phyloP scores from a whole-genome alignment of 2,329 filamentous ascomycete genomes.

The Nemania sp. region DNA sequence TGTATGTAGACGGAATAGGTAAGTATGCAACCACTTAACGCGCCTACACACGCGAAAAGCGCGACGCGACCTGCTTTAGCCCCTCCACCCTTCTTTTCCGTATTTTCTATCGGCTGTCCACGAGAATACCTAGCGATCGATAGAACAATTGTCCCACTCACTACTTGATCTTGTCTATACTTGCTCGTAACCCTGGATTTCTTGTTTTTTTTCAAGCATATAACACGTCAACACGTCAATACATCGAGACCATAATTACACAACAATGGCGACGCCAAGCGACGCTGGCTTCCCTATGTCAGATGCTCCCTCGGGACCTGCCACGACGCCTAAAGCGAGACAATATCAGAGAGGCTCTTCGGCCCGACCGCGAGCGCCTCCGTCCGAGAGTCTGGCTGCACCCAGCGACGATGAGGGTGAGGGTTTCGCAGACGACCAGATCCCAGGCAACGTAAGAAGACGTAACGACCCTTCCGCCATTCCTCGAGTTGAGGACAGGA shows the following conservation, averaged over 20 bases:
- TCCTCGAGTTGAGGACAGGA: conserved; percentile 79
- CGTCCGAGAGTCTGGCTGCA: conserved; percentile 70
- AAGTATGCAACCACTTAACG: conserved; percentile 42
- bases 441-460: conserved; percentile 63
- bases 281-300: conserved; percentile 70
- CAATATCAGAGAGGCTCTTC: conserved; percentile 63
- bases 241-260: conserved; percentile 1
- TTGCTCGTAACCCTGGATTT: neutral
- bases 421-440: conserved; percentile 73
- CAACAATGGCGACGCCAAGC: conserved; percentile 65
- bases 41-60: conserved; percentile 34
- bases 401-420: conserved; percentile 72
- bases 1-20: neutral
- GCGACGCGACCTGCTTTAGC: conserved; percentile 39
- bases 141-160: neutral
- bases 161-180: neutral
- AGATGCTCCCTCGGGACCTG: conserved; percentile 61
- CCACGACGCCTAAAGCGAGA: conserved; percentile 59
- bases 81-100: conserved; percentile 34
- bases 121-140: conserved; percentile 11
- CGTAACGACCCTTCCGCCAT: conserved; percentile 65
- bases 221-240: neutral
- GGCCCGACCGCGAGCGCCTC: conserved; percentile 67
- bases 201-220: neutral
- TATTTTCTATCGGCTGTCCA: conserved; percentile 8